Evolutionary conservation across 805 yeast genomes (phyloP).

Genomic region (Candida nitratophila): DNA sequence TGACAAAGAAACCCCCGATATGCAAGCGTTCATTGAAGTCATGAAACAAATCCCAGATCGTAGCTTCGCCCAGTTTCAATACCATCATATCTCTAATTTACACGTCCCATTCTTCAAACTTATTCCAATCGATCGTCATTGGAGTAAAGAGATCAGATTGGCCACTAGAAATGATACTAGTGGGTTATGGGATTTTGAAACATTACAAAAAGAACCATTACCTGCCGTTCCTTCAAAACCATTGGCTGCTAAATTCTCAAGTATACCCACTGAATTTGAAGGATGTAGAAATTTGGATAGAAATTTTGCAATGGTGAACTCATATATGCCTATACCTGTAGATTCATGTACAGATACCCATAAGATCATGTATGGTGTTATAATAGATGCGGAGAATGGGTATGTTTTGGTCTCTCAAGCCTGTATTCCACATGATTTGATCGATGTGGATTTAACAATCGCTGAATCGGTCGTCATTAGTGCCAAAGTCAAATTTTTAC

Average conservation of each 20-base stretch:
- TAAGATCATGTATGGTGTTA: constrained; percentile 65
- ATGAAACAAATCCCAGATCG: constrained; percentile 75
- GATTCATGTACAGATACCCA: constrained; percentile 67
- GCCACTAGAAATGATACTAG: constrained; percentile 55
- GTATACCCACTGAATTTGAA: constrained; percentile 52
- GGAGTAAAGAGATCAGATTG: constrained; percentile 65
- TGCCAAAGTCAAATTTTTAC: constrained; percentile 73
- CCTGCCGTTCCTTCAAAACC: constrained; percentile 47
- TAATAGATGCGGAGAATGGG: constrained; percentile 76
- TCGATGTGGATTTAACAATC: constrained; percentile 69
- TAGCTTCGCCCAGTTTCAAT: constrained; percentile 60
- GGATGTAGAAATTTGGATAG: constrained; percentile 51
- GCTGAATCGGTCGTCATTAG: constrained; percentile 83
- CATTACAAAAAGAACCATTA: constrained; percentile 52
- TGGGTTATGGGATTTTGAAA: constrained; percentile 50
- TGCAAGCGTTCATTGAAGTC: constrained; percentile 71
- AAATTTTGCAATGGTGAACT: constrained; percentile 66
- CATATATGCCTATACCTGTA: constrained; percentile 58
- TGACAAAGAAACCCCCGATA: constrained; percentile 63
- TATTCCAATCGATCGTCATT: constrained; percentile 74
- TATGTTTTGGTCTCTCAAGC: constrained; percentile 72
- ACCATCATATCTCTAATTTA: constrained; percentile 72
- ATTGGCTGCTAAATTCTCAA: constrained; percentile 62
- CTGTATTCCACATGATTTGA: constrained; percentile 74
- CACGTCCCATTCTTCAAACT: constrained; percentile 68